Base-by-base conservation (phyloP, 2,329 filamentous ascomycete species). In the Apiospora rasikravindrae region DNA sequence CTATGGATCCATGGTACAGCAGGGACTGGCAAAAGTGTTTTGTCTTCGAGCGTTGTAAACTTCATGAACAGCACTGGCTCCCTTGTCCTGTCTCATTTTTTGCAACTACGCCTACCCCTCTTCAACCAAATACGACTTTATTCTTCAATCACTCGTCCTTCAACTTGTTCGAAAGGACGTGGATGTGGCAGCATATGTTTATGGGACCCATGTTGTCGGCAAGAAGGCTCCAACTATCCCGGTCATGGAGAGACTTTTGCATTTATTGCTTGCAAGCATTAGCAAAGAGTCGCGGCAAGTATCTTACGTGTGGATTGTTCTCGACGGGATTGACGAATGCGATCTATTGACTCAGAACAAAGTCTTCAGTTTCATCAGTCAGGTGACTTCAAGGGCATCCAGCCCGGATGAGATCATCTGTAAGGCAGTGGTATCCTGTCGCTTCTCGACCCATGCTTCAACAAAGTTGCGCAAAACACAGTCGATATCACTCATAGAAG, bases 21-120 rank as follows among this genome's bases (percentile, higher is more conserved):
- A 0, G 83, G 83, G 0, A 77, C 77, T 0, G 83, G 83, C 0
- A 85, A 84, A 68, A 84, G 81, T 42, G 77, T 83, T 0, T 57
- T 84, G 2, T 67, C 78, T 11, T 73, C 76, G 0, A 77, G 80
- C 26, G 71, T 85, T 8, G 69, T 76, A 10, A 76, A 53, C 1
- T 83, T 82, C 42, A 74, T 83, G 6, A 72, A 71, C 1, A 37
- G 37, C 1, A 57, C 68, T 1, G 45, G 67, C 1, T 76, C 71
- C 13, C 26, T 77, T 11, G 76, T 83, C 1, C 67, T 81, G 10
- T 67, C 53, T 2, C 81, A 84, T 64, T 81, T 84, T 84, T 45
- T 84, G 81, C 73, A 81, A 75, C 6, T 78, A 80, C 16, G 74
- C 76, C 0, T 79, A 82, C 7, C 68, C 72, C 0, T 74, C 78